phyloP scores from a whole-genome alignment of 2,329 filamentous ascomycete species.

The Epichloe amarillans region DNA sequence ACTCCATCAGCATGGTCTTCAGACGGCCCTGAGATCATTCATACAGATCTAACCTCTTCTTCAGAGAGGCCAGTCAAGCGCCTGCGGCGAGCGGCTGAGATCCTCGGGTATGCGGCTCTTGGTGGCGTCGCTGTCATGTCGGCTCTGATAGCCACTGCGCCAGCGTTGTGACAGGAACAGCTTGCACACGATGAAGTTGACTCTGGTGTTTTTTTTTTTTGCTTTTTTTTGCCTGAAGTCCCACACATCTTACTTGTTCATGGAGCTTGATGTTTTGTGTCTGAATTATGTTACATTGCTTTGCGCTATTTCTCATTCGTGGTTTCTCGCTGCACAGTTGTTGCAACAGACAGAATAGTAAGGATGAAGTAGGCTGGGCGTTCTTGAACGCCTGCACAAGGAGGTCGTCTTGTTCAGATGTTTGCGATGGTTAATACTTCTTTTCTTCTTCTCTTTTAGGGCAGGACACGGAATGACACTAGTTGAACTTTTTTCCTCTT shows the following conservation, averaged over 20 bases:
- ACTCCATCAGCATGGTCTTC: background rate
- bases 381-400: background rate
- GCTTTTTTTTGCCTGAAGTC: background rate
- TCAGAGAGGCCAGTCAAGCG: constrained; percentile 16
- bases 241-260: background rate
- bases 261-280: background rate
- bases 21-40: background rate
- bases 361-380: background rate
- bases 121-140: constrained; percentile 27
- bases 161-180: constrained; percentile 10
- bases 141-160: constrained; percentile 26
- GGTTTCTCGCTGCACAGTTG: background rate
- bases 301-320: background rate
- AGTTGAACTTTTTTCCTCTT: background rate
- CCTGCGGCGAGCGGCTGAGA: constrained; percentile 22
- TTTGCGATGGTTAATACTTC: background rate
- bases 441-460: background rate
- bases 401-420: background rate
- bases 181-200: background rate
- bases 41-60: no score
- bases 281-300: background rate
- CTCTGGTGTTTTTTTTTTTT: background rate
- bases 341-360: background rate
- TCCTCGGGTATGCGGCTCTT: constrained; percentile 22
- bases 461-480: background rate